Evolutionary conservation across 768 basidiomycete species (phyloP).

Genomic region (Lactarius hatsudake): DNA sequence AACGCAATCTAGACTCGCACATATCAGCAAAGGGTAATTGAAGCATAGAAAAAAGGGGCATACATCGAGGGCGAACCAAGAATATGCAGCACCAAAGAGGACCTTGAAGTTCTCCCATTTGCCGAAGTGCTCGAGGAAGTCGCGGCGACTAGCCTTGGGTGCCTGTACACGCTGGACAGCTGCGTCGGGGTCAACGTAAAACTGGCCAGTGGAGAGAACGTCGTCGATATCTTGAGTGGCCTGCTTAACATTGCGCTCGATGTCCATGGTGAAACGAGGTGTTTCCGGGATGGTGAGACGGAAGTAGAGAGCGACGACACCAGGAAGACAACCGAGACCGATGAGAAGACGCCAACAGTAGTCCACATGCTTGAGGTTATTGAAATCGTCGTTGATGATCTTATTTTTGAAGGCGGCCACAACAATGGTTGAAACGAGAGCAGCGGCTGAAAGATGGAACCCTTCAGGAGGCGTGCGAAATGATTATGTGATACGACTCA

Average conservation of each 20-base stretch:
- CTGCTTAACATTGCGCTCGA: slow-evolving; percentile 78
- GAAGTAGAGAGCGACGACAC: slow-evolving; percentile 81
- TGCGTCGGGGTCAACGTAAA: slow-evolving; percentile 52
- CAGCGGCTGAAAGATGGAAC: slow-evolving; percentile 45
- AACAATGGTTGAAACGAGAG: slow-evolving; percentile 62
- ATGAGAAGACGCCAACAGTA: slow-evolving; percentile 85
- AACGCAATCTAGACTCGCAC: slow-evolving; percentile 61
- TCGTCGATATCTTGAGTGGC: slow-evolving; percentile 71
- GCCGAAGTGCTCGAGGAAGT: slow-evolving; percentile 68
- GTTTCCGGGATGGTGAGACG: slow-evolving; percentile 92
- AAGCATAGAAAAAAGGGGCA: slow-evolving; percentile 42
- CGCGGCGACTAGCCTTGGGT: slow-evolving; percentile 63
- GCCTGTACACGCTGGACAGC: slow-evolving; percentile 58
- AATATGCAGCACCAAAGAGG: slow-evolving; percentile 73
- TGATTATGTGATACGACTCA: slow-evolving; percentile 34
- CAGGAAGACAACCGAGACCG: slow-evolving; percentile 84
- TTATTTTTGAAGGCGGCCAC: slow-evolving; percentile 64
- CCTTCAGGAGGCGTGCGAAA: background rate
- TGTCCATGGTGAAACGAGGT: slow-evolving; percentile 89
- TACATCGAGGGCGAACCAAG: slow-evolving; percentile 87
- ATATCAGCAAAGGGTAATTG: background rate
- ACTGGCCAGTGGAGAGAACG: slow-evolving; percentile 53
- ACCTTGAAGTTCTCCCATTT: slow-evolving; percentile 78
- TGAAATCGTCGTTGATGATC: slow-evolving; percentile 46
- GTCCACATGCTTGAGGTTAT: slow-evolving; percentile 55